Evolutionary conservation across 2,329 filamentous ascomycete species (phyloP), one percentile per base, ranked within the genome.

Genomic region (Cryphonectria naterciae): DNA sequence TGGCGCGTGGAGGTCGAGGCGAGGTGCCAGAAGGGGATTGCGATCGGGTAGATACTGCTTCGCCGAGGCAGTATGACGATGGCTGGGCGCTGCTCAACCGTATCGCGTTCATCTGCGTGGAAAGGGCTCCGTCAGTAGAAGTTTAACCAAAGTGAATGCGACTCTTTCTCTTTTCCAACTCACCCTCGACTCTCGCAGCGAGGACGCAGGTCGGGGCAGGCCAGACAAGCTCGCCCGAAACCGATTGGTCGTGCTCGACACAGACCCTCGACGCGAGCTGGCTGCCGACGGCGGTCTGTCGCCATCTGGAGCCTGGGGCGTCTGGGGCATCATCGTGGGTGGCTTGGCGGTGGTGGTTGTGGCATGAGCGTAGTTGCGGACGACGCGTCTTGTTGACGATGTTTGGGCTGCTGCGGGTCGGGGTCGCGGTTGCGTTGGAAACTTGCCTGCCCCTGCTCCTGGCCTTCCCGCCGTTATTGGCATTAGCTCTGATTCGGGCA

Each of bases 51-150:
- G 61, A 68, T 67, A 72, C 70, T 62, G 80, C 81, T 28, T 81
- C 78, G 39, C 84, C 75, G 71, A 79, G 79, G 73, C 83, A 84
- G 76, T 83, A 83, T 4, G 77, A 76, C 2, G 77, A 76, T 1
- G 78, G 76, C 46, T 80, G 78, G 4, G 70, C 74, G 10, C 76
- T 76, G 22, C 75, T 76, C 58, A 72, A 75, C 19, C 79, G 76
- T 22, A 77, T 75, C n/a, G 72, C 73, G 22, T 74, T 73, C 67
- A 79, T 75, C 78, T 79, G 67, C 32, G 46, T 8, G 28, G 35
- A 10, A 6, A 7, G 17, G 28, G 15, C 15, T 25, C 13, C 11
- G 19, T n/a, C 25, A 60, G 65, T 66, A 32, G 58, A 61, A 32
- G 4, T 35, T n/a, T 19, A 1, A 32, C 13, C 28, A 41, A 2